Evolutionary conservation across 1,139 yeast genomes (phyloP).

Genomic region (Blastobotrys apis): DNA sequence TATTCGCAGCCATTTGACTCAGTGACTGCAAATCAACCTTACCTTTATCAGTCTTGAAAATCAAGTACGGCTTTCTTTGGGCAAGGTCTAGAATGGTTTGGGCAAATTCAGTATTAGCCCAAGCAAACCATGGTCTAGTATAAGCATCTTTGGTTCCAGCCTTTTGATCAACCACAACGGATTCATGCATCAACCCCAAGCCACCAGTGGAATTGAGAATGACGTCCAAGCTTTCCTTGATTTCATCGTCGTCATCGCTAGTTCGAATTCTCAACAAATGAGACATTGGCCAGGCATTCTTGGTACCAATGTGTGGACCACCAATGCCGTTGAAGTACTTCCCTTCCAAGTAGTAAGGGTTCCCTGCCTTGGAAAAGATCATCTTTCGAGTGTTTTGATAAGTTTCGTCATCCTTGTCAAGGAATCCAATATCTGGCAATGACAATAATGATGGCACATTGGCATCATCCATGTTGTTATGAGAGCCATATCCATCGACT

Average conservation of each 20-base stretch:
- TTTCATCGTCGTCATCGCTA: slow-evolving; percentile 65
- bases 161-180: slow-evolving; percentile 58
- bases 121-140: slow-evolving; percentile 42
- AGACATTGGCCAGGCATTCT: slow-evolving; percentile 91
- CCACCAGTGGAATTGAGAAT: slow-evolving; percentile 65
- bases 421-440: slow-evolving; percentile 71
- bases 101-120: slow-evolving; percentile 93
- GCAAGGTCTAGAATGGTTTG: slow-evolving; percentile 77
- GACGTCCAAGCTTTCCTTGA: slow-evolving; percentile 45
- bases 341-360: slow-evolving; percentile 74
- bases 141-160: slow-evolving; percentile 30
- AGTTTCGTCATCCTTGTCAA: slow-evolving; percentile 46
- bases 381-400: slow-evolving; percentile 75
- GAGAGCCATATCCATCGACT: slow-evolving; percentile 77
- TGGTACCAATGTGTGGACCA: slow-evolving; percentile 83
- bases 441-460: slow-evolving; percentile 77
- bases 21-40: too few species aligned
- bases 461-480: slow-evolving; percentile 78
- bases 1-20: too few species aligned
- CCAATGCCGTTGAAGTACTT: slow-evolving; percentile 69
- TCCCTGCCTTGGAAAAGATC: slow-evolving; percentile 65
- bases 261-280: slow-evolving; percentile 70
- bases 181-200: slow-evolving; percentile 81
- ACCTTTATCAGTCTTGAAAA: slow-evolving; percentile 42
- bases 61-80: slow-evolving; percentile 64